Evolutionary conservation across 1,139 yeast species (phyloP).

Genomic region (Tardiomyces blankii): DNA sequence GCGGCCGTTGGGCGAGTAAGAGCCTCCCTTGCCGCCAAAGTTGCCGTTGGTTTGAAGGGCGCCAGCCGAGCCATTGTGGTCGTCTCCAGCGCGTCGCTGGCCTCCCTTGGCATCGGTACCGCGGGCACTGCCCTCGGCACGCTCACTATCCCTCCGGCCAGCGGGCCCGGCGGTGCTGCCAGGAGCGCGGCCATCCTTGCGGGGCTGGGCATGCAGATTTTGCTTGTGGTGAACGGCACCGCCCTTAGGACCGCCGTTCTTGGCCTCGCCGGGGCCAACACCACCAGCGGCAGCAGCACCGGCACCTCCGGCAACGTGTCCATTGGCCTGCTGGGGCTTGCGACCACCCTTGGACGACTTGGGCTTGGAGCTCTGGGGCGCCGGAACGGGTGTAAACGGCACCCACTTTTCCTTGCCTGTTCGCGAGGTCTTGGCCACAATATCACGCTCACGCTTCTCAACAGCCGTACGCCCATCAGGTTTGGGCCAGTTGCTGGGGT

Average conservation of each 20-base stretch:
- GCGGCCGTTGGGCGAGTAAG: conserved; percentile 4
- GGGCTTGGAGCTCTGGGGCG: background rate
- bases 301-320: conserved; percentile 2
- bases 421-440: conserved; percentile 2
- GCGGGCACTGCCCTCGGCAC: background rate
- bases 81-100: no score
- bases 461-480: conserved; percentile 25
- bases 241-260: conserved; percentile 4
- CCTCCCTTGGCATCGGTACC: background rate
- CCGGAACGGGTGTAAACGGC: conserved; percentile 58
- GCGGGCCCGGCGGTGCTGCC: background rate
- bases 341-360: conserved; percentile 2
- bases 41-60: background rate
- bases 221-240: conserved; percentile 9
- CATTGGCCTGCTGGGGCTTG: conserved; percentile 2
- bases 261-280: conserved; percentile 2
- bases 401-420: conserved; percentile 77
- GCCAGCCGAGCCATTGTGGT: no score
- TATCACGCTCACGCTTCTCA: conserved; percentile 16
- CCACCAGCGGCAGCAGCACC: conserved; percentile 1
- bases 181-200: background rate
- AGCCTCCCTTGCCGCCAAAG: background rate
- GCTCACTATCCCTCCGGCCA: background rate
- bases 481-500: conserved; percentile 29
- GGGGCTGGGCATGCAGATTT: conserved; percentile 3